Evolutionary conservation across 2,329 filamentous ascomycete species (phyloP).

Genomic region (Periconia digitata): DNA sequence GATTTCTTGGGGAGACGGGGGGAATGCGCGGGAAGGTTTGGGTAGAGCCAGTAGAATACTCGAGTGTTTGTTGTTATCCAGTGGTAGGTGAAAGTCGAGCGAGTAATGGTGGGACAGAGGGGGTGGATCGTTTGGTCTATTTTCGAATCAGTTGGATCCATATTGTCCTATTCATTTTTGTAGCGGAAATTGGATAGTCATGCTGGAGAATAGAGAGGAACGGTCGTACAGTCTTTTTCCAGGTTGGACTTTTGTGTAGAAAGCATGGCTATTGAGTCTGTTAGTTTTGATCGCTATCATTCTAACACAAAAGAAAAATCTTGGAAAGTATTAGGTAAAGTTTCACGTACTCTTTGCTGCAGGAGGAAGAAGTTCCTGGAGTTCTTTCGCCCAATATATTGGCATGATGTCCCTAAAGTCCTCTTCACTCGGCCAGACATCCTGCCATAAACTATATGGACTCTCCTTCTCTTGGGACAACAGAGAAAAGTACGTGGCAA

Average conservation of each 20-base stretch:
- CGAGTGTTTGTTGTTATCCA: constrained; percentile 65
- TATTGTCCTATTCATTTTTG: too few relatives aligned
- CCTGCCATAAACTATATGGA: constrained; percentile 59
- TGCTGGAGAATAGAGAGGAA: background rate
- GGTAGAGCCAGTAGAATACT: constrained; percentile 59
- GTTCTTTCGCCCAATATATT: constrained; percentile 52
- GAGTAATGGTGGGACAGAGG: constrained; percentile 48
- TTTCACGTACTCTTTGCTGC: constrained; percentile 30
- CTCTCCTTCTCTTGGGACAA: constrained; percentile 45
- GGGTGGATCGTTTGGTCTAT: constrained; percentile 34
- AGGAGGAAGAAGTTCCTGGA: constrained; percentile 45
- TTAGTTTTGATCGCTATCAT: too few relatives aligned
- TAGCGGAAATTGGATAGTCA: background rate
- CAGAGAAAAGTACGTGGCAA: constrained; percentile 69
- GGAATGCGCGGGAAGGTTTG: constrained; percentile 41
- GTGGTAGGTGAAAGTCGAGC: constrained; percentile 54
- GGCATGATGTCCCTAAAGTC: constrained; percentile 64
- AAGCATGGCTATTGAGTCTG: constrained; percentile 45
- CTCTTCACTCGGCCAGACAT: constrained; percentile 64
- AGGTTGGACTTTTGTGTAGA: constrained; percentile 58
- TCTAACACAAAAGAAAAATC: background rate
- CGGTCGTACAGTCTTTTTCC: constrained; percentile 49
- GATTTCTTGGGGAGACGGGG: constrained; percentile 46
- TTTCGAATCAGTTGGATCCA: too few relatives aligned
- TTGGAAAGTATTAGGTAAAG: background rate